These are phyloP conservation scores for Decorospora gaudefroyi DNA, from an alignment of 2,329 filamentous ascomycete species.

Conservation along the genomic window DNA sequence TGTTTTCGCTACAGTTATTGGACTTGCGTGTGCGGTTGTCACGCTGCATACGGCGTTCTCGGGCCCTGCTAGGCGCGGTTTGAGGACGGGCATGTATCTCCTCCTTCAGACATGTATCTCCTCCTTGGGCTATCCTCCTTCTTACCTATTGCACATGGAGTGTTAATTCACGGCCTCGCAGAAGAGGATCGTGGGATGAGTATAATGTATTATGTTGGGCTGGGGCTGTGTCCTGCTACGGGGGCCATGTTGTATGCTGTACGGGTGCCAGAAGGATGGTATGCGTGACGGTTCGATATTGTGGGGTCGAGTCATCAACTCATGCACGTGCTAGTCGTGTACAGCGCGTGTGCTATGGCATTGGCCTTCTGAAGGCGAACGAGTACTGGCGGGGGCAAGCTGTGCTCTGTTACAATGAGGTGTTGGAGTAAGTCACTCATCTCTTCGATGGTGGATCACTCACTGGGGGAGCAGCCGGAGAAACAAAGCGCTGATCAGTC, in stretches of 20 bases:
- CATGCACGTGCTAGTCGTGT: slow-evolving; percentile 55
- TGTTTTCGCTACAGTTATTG: slow-evolving; percentile 32
- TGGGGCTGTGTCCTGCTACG: slow-evolving; percentile 47
- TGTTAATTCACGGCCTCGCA: slow-evolving; percentile 39
- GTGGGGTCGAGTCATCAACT: slow-evolving; percentile 56
- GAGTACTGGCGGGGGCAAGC: slow-evolving; percentile 27
- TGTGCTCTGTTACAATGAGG: no score
- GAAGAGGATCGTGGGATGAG: slow-evolving; percentile 46
- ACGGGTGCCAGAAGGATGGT: slow-evolving; percentile 52
- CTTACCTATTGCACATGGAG: slow-evolving; percentile 49
- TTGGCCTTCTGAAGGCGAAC: slow-evolving; percentile 47
- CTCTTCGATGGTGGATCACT: no score
- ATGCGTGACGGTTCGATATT: slow-evolving; percentile 52
- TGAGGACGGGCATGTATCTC: slow-evolving; percentile 51
- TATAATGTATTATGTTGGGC: slow-evolving; percentile 48
- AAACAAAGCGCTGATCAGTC: no score
- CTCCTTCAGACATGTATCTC: slow-evolving; percentile 51
- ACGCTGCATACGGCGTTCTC: slow-evolving; percentile 41
- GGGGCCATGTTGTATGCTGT: slow-evolving; percentile 36
- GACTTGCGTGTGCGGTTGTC: slow-evolving; percentile 44
- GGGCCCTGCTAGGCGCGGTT: slow-evolving; percentile 38
- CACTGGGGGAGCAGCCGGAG: no score
- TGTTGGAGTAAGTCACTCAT: no score
- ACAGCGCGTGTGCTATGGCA: slow-evolving; percentile 44
- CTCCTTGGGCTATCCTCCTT: slow-evolving; percentile 51